phyloP scores from a whole-genome alignment of 2,329 filamentous ascomycete species.

The Mollisia scopiformis region DNA sequence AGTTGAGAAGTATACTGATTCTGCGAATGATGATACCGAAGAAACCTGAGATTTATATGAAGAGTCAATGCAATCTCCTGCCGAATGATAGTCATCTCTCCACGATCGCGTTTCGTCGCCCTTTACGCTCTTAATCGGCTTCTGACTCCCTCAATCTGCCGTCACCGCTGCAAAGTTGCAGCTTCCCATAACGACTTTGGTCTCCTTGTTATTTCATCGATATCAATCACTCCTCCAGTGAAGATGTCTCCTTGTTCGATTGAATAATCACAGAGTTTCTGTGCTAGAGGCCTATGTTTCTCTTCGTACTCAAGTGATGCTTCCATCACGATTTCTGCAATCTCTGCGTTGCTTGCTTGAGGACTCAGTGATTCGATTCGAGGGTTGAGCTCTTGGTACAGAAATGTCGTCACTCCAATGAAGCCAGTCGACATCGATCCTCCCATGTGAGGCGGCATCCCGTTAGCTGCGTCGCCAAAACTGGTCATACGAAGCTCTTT shows the following conservation, averaged over 20 bases:
- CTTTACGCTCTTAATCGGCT: no score
- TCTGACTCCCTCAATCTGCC: no score
- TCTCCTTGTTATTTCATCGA: constrained; percentile 8
- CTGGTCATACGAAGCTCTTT: constrained; percentile 12
- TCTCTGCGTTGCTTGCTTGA: constrained; percentile 16
- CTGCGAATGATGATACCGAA: no score
- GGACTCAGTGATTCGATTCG: constrained; percentile 1
- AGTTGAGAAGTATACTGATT: no score
- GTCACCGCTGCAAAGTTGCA: not conserved
- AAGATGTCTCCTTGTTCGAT: constrained; percentile 16
- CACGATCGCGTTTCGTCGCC: no score
- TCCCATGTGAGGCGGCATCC: constrained; percentile 18
- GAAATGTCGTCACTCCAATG: constrained; percentile 17
- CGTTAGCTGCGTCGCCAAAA: constrained; percentile 19
- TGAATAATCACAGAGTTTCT: constrained; percentile 16
- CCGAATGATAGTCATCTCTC: no score
- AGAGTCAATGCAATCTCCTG: no score
- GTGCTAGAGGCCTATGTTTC: constrained; percentile 14
- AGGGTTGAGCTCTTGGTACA: constrained; percentile 15
- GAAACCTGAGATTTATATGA: no score
- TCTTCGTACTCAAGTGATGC: constrained; percentile 9
- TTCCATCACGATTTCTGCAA: constrained; percentile 5
- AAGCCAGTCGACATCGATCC: constrained; percentile 19
- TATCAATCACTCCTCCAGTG: constrained; percentile 12
- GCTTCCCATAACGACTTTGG: constrained; percentile 17